Percentiles rank a stretch among this genome's conserved stretches.
phyloP scores from a whole-genome alignment of 768 basidiomycete genomes.

The Phaeotremella skinneri region DNA sequence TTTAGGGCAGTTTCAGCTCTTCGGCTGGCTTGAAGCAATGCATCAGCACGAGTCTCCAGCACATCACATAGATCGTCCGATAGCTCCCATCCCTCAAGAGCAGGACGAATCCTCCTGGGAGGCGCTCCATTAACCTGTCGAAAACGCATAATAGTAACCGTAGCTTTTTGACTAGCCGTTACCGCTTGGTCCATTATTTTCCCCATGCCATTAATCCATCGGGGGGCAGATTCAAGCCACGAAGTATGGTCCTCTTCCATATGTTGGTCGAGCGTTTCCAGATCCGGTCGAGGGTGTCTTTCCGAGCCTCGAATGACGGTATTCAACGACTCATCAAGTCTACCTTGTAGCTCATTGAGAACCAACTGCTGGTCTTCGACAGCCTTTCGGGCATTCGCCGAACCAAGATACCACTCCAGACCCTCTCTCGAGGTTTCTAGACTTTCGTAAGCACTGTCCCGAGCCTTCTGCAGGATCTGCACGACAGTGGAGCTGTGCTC shows the following conservation, averaged over 20 bases:
- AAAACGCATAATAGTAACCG: slow-evolving; percentile 6
- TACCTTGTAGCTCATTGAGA: neutral
- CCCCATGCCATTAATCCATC: neutral
- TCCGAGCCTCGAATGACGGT: neutral
- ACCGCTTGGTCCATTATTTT: neutral
- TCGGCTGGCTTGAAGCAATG: neutral
- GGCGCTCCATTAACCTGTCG: slow-evolving; percentile 2
- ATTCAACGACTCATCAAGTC: neutral
- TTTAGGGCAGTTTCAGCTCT: neutral
- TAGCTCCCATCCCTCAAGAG: neutral
- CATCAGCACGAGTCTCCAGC: neutral
- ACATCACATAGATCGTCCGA: neutral
- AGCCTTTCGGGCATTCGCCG: neutral
- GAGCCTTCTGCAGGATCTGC: neutral
- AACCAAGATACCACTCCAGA: slow-evolving; percentile 18
- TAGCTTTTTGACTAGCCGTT: neutral
- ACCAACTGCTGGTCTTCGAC: neutral
- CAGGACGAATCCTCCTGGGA: neutral
- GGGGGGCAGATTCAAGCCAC: neutral
- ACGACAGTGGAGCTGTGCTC: slow-evolving; percentile 11
- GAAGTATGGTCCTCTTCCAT: neutral
- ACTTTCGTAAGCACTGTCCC: neutral
- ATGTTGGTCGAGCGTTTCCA: neutral
- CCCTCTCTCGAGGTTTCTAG: neutral
- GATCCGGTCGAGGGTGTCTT: slow-evolving; percentile 1